phyloP scores from a whole-genome alignment of 257 asterid species.

The Solanum appendiculatum region DNA sequence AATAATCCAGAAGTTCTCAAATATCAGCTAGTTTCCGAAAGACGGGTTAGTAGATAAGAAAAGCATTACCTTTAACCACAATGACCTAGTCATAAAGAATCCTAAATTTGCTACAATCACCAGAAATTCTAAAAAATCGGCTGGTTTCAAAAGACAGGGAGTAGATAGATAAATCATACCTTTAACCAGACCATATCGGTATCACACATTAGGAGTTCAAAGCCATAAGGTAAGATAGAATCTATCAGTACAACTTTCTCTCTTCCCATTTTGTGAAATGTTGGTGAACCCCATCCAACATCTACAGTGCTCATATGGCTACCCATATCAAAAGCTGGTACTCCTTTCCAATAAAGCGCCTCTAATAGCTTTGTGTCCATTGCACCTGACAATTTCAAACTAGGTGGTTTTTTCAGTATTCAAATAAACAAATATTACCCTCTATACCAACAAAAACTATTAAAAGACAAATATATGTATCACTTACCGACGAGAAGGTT shows the following conservation, averaged over 20 bases:
- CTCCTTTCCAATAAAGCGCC: constrained; percentile 96
- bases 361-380: constrained; percentile 91
- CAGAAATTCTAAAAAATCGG: background rate
- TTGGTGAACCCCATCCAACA: constrained; percentile 95
- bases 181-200: constrained; percentile 99
- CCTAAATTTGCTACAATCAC: background rate
- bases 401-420: background rate
- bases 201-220: constrained; percentile 93
- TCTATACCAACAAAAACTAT: background rate
- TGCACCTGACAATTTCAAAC: constrained; percentile 51
- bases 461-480: constrained; percentile 2
- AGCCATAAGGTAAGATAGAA: constrained; percentile 74
- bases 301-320: constrained; percentile 97
- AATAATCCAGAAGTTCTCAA: background rate
- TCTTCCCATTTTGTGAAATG: constrained; percentile 96
- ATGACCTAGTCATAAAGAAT: background rate
- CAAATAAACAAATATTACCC: constrained; percentile 2
- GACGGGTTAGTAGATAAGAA: constrained; percentile 4
- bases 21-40: background rate
- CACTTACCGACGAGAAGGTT: constrained; percentile 88
- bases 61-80: constrained; percentile 71
- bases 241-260: constrained; percentile 89
- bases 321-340: constrained; percentile 97
- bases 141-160: background rate
- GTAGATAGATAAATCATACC: constrained; percentile 38